Conservation (phyloP, 139 green algal genomes). For the Klebsormidium nitens region DNA sequence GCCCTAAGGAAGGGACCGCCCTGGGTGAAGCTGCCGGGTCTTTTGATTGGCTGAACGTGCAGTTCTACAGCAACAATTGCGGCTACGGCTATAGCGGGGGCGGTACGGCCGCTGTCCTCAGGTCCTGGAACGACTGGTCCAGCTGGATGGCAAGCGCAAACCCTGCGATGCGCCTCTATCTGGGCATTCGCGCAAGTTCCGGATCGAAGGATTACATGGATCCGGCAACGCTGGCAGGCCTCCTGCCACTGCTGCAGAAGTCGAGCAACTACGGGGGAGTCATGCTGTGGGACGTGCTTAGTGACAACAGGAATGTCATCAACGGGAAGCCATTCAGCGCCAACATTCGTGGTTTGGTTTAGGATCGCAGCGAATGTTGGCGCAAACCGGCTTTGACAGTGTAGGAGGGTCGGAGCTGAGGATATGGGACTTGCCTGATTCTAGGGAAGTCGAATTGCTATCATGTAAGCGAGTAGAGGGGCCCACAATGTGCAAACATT, state of each 20-base stretch:
- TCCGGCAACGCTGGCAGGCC: not conserved
- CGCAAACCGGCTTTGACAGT: no score
- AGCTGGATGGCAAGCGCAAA: not conserved
- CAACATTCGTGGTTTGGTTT: no score
- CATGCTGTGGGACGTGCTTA: slow-evolving; percentile 1
- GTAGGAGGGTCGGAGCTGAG: no score
- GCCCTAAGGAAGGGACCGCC: not conserved
- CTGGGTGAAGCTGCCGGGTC: not conserved
- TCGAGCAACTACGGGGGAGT: slow-evolving; percentile 7
- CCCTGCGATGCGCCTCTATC: not conserved
- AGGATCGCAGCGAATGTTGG: no score
- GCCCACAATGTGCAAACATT: no score
- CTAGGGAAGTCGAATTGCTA: no score
- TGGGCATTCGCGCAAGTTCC: not conserved
- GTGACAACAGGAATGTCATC: slow-evolving; percentile 2
- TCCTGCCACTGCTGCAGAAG: not conserved
- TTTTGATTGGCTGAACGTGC: not conserved
- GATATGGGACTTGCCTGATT: no score
- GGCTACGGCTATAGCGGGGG: not conserved
- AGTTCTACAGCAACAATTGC: not conserved
- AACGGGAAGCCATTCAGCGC: slow-evolving; percentile 4
- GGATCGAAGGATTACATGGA: not conserved
- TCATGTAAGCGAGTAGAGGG: no score
- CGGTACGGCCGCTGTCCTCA: not conserved
- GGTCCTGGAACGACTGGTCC: slow-evolving; percentile 9